phyloP scores from a whole-genome alignment of 2,329 filamentous ascomycete species.

The Monilinia aucupariae region DNA sequence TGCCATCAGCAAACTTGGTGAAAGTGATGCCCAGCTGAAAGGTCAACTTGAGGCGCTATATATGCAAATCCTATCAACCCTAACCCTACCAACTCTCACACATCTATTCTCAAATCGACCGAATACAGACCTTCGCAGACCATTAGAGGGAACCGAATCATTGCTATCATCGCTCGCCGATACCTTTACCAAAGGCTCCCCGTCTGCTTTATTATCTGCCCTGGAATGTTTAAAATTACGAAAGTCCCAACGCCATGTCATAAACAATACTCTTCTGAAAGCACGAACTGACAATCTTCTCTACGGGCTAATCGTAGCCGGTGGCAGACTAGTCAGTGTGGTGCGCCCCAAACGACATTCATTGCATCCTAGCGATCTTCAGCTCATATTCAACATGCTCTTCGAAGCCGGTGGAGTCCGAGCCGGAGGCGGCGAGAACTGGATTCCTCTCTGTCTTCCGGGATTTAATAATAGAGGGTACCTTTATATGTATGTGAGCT shows the following conservation, averaged over 20 bases:
- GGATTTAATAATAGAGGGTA: conserved; percentile 97
- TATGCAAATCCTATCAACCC: conserved; percentile 94
- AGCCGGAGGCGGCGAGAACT: conserved; percentile 89
- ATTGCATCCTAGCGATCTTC: conserved; percentile 88
- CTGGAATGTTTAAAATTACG: conserved; percentile 89
- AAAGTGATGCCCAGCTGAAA: conserved; percentile 83
- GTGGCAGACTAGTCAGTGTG: conserved; percentile 88
- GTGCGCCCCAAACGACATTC: conserved; percentile 92
- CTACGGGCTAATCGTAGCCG: conserved; percentile 89
- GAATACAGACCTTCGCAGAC: conserved; percentile 87
- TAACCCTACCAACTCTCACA: conserved; percentile 81
- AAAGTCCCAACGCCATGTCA: conserved; percentile 77
- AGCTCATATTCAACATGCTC: conserved; percentile 98
- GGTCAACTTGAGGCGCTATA: conserved; percentile 89
- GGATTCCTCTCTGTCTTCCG: conserved; percentile 92
- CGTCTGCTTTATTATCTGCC: conserved; percentile 80
- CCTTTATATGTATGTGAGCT: conserved; percentile 98
- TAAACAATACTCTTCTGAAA: conserved; percentile 84
- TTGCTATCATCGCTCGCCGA: conserved; percentile 89
- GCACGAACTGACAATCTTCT: conserved; percentile 71
- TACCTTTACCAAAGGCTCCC: conserved; percentile 88
- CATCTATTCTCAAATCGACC: conserved; percentile 85
- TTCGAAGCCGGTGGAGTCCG: conserved; percentile 93
- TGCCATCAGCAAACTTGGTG: conserved; percentile 84
- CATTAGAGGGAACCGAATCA: conserved; percentile 84